These are phyloP conservation scores for Saccharomyces jurei DNA, from an alignment of 805 yeast genomes.

Conservation along the genomic window DNA sequence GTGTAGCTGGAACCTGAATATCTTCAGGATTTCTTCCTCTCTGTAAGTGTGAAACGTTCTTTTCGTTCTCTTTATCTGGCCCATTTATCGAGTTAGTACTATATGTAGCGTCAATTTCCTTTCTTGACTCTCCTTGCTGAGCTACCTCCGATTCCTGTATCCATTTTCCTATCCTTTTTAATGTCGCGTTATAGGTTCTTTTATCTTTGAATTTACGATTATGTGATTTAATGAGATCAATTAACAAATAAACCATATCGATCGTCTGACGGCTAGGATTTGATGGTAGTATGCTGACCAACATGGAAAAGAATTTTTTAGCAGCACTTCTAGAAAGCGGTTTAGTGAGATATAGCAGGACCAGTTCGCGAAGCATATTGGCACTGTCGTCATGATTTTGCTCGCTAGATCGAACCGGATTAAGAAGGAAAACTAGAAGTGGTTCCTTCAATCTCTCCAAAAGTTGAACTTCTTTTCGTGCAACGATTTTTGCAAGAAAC, in stretches of 20 bases:
- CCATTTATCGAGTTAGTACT: not conserved
- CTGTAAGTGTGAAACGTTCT: not conserved
- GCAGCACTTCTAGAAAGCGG: not conserved
- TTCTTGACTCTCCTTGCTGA: not conserved
- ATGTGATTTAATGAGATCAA: not conserved
- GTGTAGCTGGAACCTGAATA: constrained; percentile 10
- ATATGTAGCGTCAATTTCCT: too few species aligned
- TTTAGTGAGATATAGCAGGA: not conserved
- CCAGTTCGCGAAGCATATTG: not conserved
- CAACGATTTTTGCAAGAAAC: not conserved
- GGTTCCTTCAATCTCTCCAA: not conserved
- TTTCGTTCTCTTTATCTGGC: not conserved
- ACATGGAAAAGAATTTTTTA: not conserved
- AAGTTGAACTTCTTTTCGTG: not conserved
- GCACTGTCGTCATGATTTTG: not conserved
- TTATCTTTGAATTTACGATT: not conserved
- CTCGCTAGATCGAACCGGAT: not conserved
- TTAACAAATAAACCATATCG: not conserved
- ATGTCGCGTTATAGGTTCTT: not conserved
- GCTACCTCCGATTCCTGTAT: not conserved
- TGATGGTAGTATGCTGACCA: not conserved
- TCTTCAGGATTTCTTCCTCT: constrained; percentile 1
- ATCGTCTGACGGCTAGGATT: not conserved
- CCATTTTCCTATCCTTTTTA: not conserved
- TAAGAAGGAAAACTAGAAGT: not conserved